Evolutionary conservation across 805 yeast genomes (phyloP).

Genomic region (Metschnikowia baotianmanensis): DNA sequence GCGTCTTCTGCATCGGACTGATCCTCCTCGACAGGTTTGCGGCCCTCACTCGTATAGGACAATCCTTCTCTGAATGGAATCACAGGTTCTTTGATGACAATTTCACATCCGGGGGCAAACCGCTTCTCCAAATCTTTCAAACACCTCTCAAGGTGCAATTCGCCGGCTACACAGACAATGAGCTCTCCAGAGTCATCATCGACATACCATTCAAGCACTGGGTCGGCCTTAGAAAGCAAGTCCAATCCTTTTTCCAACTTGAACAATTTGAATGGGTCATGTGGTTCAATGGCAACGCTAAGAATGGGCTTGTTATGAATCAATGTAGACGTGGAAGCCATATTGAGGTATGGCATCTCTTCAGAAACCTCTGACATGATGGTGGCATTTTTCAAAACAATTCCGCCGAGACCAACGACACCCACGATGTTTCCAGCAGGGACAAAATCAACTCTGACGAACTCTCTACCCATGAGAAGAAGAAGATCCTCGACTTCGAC

Average conservation of each 20-base stretch:
- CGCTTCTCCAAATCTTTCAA: slow-evolving; percentile 85
- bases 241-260: slow-evolving; percentile 75
- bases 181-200: slow-evolving; percentile 88
- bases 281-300: slow-evolving; percentile 94
- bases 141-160: slow-evolving; percentile 92
- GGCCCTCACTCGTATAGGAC: slow-evolving; percentile 38
- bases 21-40: slow-evolving; percentile 16
- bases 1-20: slow-evolving; percentile 15
- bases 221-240: slow-evolving; percentile 83
- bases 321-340: slow-evolving; percentile 46
- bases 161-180: slow-evolving; percentile 94
- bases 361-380: slow-evolving; percentile 57
- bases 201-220: slow-evolving; percentile 83
- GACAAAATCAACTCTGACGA: slow-evolving; percentile 71
- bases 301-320: slow-evolving; percentile 82
- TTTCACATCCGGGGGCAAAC: slow-evolving; percentile 82
- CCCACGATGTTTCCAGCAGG: slow-evolving; percentile 97
- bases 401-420: slow-evolving; percentile 83
- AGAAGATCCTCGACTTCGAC: slow-evolving; percentile 68
- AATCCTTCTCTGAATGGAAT: slow-evolving; percentile 93
- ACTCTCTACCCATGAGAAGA: slow-evolving; percentile 89
- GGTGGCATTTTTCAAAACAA: slow-evolving; percentile 84
- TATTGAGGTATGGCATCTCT: slow-evolving; percentile 71
- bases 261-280: slow-evolving; percentile 75
- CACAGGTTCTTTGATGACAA: slow-evolving; percentile 84